Percentiles rank a stretch among this genome's conserved stretches.
Conservation (phyloP, 441 rosid genomes). For the Pelargonium citronellum region DNA sequence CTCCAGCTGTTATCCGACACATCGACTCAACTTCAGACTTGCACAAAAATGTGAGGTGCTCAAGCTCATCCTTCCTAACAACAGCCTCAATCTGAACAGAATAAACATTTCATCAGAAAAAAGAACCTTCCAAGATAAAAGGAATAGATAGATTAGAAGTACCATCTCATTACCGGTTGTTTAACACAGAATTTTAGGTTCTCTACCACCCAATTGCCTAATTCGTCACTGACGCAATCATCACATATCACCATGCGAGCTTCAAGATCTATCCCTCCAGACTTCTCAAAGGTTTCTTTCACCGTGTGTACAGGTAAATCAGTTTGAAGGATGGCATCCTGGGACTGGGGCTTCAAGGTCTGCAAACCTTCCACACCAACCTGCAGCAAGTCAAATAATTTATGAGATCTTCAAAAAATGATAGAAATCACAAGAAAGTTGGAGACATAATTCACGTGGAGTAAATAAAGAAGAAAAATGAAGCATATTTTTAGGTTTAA, state of each 20-base stretch:
- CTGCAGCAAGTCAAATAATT: conserved; percentile 33
- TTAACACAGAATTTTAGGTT: conserved; percentile 78
- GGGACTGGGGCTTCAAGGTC: conserved; percentile 62
- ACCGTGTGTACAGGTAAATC: conserved; percentile 42
- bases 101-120: conserved; percentile 15
- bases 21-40: conserved; percentile 82
- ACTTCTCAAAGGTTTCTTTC: conserved; percentile 41
- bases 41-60: conserved; percentile 70
- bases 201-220: conserved; percentile 61
- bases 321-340: conserved; percentile 28
- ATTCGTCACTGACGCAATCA: conserved; percentile 44
- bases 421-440: not conserved
- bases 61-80: conserved; percentile 81
- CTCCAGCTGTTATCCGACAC: conserved; percentile 84
- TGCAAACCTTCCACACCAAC: conserved; percentile 75
- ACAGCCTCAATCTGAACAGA: conserved; percentile 67
- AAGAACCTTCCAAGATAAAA: conserved; percentile 6
- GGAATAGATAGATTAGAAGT: conserved; percentile 8
- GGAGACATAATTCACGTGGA: conserved; percentile 4
- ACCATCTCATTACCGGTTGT: conserved; percentile 58
- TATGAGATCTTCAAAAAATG: not conserved
- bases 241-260: conserved; percentile 52
- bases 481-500: conserved; percentile 3
- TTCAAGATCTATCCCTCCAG: conserved; percentile 74
- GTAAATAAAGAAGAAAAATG: not conserved